phyloP scores from a whole-genome alignment of 2,329 filamentous ascomycete genomes.

The Ceratocystiopsis sp. region DNA sequence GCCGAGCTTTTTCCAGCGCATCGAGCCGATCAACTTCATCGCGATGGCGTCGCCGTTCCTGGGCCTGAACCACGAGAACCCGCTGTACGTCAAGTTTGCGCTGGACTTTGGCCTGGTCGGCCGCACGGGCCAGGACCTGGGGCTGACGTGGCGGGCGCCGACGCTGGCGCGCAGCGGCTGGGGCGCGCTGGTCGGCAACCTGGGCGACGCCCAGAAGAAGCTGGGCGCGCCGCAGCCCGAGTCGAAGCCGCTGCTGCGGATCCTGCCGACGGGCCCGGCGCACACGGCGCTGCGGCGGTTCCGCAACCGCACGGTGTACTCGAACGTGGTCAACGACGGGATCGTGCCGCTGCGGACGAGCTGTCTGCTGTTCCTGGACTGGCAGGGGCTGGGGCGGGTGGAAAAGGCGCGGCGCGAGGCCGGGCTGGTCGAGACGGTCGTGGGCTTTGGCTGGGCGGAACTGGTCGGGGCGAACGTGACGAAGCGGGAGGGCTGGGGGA shows the following conservation, averaged over 20 bases:
- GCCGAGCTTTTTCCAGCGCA: conserved; percentile 72
- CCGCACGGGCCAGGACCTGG: conserved; percentile 88
- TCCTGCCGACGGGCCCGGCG: conserved; percentile 80
- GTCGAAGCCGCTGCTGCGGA: conserved; percentile 74
- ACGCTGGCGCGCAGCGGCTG: conserved; percentile 73
- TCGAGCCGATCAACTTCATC: conserved; percentile 82
- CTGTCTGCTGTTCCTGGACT: conserved; percentile 90
- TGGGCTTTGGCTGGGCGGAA: conserved; percentile 89
- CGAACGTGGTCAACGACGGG: conserved; percentile 93
- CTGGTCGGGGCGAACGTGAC: conserved; percentile 55
- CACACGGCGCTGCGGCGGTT: conserved; percentile 78
- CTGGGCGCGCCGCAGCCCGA: conserved; percentile 49
- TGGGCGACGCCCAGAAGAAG: conserved; percentile 48
- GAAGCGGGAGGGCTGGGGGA: conserved; percentile 23
- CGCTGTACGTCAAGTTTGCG: conserved; percentile 91
- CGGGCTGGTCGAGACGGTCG: conserved; percentile 79
- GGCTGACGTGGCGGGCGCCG: conserved; percentile 83
- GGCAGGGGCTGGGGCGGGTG: conserved; percentile 82
- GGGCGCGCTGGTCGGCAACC: conserved; percentile 70
- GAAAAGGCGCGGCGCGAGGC: conserved; percentile 89
- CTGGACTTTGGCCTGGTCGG: conserved; percentile 92
- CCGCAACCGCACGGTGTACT: conserved; percentile 80
- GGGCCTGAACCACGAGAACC: conserved; percentile 92
- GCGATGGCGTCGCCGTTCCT: conserved; percentile 74
- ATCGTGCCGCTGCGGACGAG: conserved; percentile 92